phyloP scores from a whole-genome alignment of 1,139 yeast genomes.

The Scheffersomyces cryptocercus region DNA sequence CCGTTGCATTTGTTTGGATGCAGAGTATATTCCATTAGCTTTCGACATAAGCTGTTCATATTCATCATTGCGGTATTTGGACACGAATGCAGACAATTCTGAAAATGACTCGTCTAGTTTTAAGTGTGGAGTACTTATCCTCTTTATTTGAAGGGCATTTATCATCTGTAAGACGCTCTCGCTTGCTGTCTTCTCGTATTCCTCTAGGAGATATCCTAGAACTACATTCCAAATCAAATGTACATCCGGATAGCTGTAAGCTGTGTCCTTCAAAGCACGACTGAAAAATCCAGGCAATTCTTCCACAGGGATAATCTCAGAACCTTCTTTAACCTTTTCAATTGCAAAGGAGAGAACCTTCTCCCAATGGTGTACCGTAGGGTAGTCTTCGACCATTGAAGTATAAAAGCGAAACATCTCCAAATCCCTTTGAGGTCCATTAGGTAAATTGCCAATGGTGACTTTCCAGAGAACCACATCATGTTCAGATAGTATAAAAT shows the following conservation, averaged over 20 bases:
- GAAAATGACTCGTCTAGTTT: constrained; percentile 43
- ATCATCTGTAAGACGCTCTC: constrained; percentile 19
- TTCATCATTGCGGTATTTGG: constrained; percentile 23
- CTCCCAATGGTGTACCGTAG: constrained; percentile 13
- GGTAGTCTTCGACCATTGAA: constrained; percentile 11
- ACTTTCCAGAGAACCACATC: too few relatives aligned
- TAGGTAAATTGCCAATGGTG: too few relatives aligned
- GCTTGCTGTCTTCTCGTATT: constrained; percentile 12
- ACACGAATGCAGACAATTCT: constrained; percentile 45
- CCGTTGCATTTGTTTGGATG: constrained; percentile 27
- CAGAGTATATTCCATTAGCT: constrained; percentile 37
- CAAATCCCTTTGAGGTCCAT: too few relatives aligned
- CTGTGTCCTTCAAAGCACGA: constrained; percentile 27
- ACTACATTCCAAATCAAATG: constrained; percentile 36
- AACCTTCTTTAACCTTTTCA: constrained; percentile 3
- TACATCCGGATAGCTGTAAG: constrained; percentile 36
- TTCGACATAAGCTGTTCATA: constrained; percentile 42
- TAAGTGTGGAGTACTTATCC: constrained; percentile 46
- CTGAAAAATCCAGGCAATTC: constrained; percentile 11
- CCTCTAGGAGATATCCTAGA: constrained; percentile 9
- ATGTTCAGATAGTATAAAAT: too few relatives aligned
- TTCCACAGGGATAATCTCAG: constrained; percentile 1
- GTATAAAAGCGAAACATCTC: constrained; percentile 15
- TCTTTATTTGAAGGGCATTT: constrained; percentile 27
- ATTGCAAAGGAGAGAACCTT: constrained; percentile 13